Base-by-base conservation (phyloP, 176 grass and related monocot genomes). In the Carex myosuroides region DNA sequence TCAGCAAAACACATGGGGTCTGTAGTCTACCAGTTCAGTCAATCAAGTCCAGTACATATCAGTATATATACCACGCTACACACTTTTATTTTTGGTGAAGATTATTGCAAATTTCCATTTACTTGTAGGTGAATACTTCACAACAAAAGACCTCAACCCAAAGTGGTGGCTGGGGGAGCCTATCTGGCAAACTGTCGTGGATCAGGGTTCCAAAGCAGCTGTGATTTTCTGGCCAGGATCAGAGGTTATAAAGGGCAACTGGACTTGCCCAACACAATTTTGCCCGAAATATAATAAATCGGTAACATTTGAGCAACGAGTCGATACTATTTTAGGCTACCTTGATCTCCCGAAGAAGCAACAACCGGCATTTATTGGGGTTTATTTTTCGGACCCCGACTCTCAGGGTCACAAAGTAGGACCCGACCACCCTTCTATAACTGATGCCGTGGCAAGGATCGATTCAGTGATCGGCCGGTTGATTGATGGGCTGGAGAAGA, bases 311-410 rank as follows among this genome's bases (percentile, higher is more conserved):
- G 96, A 93, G 83, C 71, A 93, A 0, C 85, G 93, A 44, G 93
- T 98, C 0, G 88, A 95, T 48, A 32, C 88, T 8, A 60, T 93
- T 56, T 88, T 98, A 16, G 85, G 86, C 29, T 94, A 95, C 63
- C 93, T 98, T 26, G 96, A 98, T 85, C 85, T 98, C 53, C 89
- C 93, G 0, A 35, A 11, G 37, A 54, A 87, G 10, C 80, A 95
- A 32, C 87, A 87, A 41, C 96, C 96, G 0, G 82, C 81, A 73
- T 81, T 98, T 54, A 21, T 93, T 5, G 90, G 91, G 4, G 89
- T 98, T 1, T 99, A 99, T 75, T 99, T 95, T 21, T 93, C 92
- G 60, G 96, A 99, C 56, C 96, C 96, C 6, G 91, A 99, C 87
- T 81, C 91, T 32, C 89, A 95, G 83, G 96, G 96, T 53, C 96